Evolutionary conservation across 139 green algal genomes (phyloP).

Genomic region (Monoraphidium neglectum): DNA sequence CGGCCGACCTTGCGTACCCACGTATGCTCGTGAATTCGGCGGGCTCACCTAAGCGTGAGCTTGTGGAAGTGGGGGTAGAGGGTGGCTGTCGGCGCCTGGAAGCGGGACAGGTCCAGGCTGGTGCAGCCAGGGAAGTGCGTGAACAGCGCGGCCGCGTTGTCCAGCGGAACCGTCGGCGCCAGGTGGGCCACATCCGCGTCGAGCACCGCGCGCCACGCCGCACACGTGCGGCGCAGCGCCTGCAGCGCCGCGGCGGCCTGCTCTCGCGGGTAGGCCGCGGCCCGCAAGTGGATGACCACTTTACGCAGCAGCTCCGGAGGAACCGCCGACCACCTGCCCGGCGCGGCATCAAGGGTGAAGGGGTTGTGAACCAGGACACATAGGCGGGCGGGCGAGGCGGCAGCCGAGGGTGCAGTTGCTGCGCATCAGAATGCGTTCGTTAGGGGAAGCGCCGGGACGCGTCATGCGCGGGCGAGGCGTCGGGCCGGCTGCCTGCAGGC

Average conservation of each 20-base stretch:
- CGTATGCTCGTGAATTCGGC: no score
- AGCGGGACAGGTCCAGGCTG: constrained; percentile 23
- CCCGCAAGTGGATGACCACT: constrained; percentile 7
- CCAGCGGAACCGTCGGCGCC: constrained; percentile 7
- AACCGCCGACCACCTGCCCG: constrained; percentile 21
- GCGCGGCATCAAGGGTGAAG: not conserved
- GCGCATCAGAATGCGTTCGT: no score
- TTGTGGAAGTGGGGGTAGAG: constrained; percentile 5
- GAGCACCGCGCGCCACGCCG: constrained; percentile 15
- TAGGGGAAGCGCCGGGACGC: no score
- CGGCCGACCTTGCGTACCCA: no score
- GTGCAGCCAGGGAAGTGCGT: constrained; percentile 4
- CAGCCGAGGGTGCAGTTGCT: no score
- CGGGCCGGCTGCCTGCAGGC: no score
- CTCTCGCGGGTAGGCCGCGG: not conserved
- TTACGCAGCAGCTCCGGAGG: constrained; percentile 24
- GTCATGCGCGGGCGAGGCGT: no score
- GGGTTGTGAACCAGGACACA: no score
- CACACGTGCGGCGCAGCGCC: constrained; percentile 13
- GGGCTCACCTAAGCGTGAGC: constrained; percentile 14
- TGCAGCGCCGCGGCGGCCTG: not conserved
- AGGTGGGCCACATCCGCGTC: constrained; percentile 14
- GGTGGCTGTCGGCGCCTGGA: constrained; percentile 4
- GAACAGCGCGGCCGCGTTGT: not conserved
- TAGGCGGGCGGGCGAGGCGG: no score